Base-by-base conservation (phyloP, 2,329 filamentous ascomycete genomes). In the Stagonosporopsis vannaccii region DNA sequence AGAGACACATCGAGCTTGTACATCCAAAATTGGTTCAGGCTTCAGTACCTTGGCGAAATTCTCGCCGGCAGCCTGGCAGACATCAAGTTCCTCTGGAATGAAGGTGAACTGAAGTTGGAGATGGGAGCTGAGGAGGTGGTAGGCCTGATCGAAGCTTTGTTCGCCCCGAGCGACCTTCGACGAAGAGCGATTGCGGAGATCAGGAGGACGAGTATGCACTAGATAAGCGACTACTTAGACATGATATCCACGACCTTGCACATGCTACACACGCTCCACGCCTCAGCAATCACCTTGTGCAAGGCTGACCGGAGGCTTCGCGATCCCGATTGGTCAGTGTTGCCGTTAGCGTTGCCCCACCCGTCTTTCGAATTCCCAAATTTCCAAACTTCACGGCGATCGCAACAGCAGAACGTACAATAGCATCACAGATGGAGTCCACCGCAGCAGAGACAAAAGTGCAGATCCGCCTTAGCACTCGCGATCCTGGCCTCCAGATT, bases 11-110 rank as follows among this genome's bases (percentile, higher is more conserved):
- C 84, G 4, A 83, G 84, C 22, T 78, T 88, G 9, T 88, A 88
- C 60, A 84, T 85, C 42, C 80, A 82, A 4, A 84, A 83, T 60
- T 89, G 86, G 86, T 78, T 88, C 59, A 85, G 85, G 57, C 88
- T 88, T 67, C 85, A 87, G 68, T 88, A 88, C 63, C 69, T 89
- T 48, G 77, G 81, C 37, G 86, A 88, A 62, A 87, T 89, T 40
- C 69, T 89, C 48, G 86, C 88, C 50, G 83, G 83, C 51, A 85
- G 81, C 44, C 74, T 89, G 15, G 86, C 84, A 19, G 86, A 89
- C 65, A 88, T 89, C 74, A 87, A 84, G 65, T 88, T 84, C 60
- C 70, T 88, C 39, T 89, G 86, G 86, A 80, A 79, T 2, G 85
- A 89, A 62, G 84, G 85, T n/a, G 86, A 86, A 70, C 66, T 89